Evolutionary conservation across 2,329 filamentous ascomycete genomes (phyloP).

Genomic region (Aspergillus sp.): DNA sequence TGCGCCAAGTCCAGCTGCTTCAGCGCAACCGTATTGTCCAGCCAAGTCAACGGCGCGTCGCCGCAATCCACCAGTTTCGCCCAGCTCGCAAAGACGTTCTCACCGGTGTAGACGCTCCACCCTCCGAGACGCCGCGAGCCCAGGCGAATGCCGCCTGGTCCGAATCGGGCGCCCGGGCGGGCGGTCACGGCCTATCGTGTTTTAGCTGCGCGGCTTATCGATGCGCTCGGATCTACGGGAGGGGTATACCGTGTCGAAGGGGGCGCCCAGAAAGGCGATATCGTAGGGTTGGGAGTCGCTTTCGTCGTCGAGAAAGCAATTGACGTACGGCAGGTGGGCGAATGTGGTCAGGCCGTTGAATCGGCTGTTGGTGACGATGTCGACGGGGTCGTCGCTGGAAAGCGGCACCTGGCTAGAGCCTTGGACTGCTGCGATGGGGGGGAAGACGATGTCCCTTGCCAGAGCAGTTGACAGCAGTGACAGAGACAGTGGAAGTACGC

Average conservation of each 20-base stretch:
- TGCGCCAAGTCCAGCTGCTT: conserved; percentile 54
- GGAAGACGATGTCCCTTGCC: conserved; percentile 28
- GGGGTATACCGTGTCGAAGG: conserved; percentile 47
- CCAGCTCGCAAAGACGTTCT: conserved; percentile 48
- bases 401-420: conserved; percentile 13
- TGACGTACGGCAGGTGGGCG: conserved; percentile 31
- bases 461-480: conserved; percentile 1
- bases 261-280: conserved; percentile 50
- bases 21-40: conserved; percentile 56
- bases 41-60: conserved; percentile 51
- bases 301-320: conserved; percentile 26
- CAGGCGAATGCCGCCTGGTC: conserved; percentile 51
- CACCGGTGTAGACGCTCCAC: conserved; percentile 52
- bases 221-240: not conserved
- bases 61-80: conserved; percentile 56
- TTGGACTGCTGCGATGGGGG: conserved; percentile 23
- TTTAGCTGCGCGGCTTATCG: not conserved
- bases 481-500: not conserved
- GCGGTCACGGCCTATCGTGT: conserved; percentile 42
- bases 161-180: conserved; percentile 53
- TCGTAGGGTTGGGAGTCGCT: conserved; percentile 25
- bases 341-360: conserved; percentile 38
- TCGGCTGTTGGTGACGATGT: conserved; percentile 45
- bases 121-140: conserved; percentile 50
- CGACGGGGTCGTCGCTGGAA: conserved; percentile 32